Percentiles rank a stretch among this genome's conserved stretches.
These are phyloP conservation scores for Candida khao-thaluensis DNA, from an alignment of 805 yeast species.

Conservation along the genomic window DNA sequence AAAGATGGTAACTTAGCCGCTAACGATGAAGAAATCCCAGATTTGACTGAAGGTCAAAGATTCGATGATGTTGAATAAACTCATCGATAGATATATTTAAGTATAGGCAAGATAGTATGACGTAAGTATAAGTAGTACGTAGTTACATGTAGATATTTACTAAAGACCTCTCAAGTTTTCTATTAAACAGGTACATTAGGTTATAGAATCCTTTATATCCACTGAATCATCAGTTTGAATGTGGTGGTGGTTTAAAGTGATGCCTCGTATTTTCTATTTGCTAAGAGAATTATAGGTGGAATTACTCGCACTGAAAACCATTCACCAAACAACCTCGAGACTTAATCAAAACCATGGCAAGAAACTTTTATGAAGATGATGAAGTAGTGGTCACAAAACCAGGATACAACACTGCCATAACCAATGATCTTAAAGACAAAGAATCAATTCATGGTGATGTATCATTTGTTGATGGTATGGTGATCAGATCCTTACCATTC, in stretches of 20 bases:
- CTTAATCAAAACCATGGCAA: constrained; percentile 25
- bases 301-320: too few species aligned
- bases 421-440: constrained; percentile 34
- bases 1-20: constrained; percentile 45
- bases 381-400: constrained; percentile 49
- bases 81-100: too few species aligned
- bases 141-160: constrained; percentile 10
- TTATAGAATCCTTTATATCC: too few species aligned
- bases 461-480: constrained; percentile 51
- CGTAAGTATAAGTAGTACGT: constrained; percentile 7
- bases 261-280: too few species aligned
- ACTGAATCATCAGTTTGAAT: too few species aligned
- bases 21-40: constrained; percentile 65
- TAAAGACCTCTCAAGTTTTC: too few species aligned
- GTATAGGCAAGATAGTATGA: too few species aligned
- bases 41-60: constrained; percentile 85
- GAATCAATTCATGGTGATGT: constrained; percentile 42
- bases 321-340: too few species aligned
- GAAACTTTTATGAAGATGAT: constrained; percentile 55
- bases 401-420: constrained; percentile 42
- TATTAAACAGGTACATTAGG: too few species aligned
- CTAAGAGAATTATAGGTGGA: too few species aligned
- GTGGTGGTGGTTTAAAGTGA: too few species aligned
- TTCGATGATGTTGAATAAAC: constrained; percentile 59
- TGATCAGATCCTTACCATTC: constrained; percentile 48